These are phyloP conservation scores for Sporothrix brasiliensis DNA, from an alignment of 2,329 filamentous ascomycete genomes.

Conservation along the genomic window DNA sequence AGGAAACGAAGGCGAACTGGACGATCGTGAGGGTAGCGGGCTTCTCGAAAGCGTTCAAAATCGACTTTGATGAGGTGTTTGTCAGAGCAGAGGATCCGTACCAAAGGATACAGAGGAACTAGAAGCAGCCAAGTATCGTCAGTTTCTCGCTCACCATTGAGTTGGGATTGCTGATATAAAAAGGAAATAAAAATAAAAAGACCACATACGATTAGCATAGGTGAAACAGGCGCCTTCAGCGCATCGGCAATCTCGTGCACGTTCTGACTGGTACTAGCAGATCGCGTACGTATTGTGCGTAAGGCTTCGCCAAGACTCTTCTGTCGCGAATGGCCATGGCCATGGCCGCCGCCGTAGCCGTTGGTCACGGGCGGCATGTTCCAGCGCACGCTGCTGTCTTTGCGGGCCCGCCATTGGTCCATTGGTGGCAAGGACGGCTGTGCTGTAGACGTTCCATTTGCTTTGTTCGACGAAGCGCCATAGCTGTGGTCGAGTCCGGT, in stretches of 20 bases:
- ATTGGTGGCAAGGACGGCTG: conserved; percentile 36
- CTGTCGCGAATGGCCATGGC: conserved; percentile 72
- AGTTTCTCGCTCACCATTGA: neutral
- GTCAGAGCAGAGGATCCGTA: conserved; percentile 94
- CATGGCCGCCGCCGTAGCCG: conserved; percentile 36
- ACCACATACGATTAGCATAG: conserved; percentile 74
- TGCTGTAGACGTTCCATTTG: conserved; percentile 41
- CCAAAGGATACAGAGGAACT: conserved; percentile 88
- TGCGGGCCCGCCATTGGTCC: conserved; percentile 63
- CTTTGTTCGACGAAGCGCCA: conserved; percentile 36
- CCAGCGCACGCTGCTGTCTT: conserved; percentile 48
- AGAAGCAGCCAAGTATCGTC: neutral
- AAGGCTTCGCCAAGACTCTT: conserved; percentile 92
- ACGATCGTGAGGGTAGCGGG: conserved; percentile 89
- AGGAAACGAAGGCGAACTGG: conserved; percentile 90
- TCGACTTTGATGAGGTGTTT: conserved; percentile 97
- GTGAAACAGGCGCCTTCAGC: conserved; percentile 84
- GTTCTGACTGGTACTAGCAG: conserved; percentile 86
- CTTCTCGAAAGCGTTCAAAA: conserved; percentile 86
- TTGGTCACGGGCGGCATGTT: conserved; percentile 31
- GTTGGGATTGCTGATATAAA: neutral
- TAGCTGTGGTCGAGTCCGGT: conserved; percentile 35
- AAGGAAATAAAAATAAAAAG: neutral
- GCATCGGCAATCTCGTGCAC: conserved; percentile 92
- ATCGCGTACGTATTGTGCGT: conserved; percentile 75